phyloP scores from a whole-genome alignment of 1,284 basidiomycete genomes.

The Cutaneotrichosporon curvatum region DNA sequence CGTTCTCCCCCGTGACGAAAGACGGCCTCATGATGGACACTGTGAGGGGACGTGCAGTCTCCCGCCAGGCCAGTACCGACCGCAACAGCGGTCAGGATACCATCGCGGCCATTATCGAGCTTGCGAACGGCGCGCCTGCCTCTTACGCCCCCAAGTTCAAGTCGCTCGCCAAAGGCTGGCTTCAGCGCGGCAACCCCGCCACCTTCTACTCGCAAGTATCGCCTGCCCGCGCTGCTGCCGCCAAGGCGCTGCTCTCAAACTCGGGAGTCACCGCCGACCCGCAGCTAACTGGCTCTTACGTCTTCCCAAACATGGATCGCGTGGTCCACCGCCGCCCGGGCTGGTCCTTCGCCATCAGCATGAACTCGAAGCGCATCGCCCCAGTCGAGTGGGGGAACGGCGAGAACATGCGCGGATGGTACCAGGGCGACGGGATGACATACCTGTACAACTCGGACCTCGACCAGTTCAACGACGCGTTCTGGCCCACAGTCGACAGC shows the following conservation, averaged over 20 bases:
- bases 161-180: background rate
- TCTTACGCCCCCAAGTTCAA: background rate
- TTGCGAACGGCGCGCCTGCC: background rate
- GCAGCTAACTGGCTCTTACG: background rate
- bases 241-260: background rate
- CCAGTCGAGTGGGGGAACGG: conserved; percentile 2
- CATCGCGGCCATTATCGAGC: background rate
- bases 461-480: background rate
- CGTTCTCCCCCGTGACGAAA: background rate
- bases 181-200: background rate
- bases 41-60: background rate
- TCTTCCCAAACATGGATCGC: background rate
- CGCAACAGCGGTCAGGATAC: background rate
- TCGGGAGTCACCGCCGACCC: background rate
- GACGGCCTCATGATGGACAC: conserved; percentile 2
- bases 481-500: background rate
- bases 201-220: background rate
- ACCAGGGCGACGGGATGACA: background rate
- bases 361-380: background rate
- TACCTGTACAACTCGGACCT: background rate
- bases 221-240: background rate
- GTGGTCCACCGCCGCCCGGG: background rate
- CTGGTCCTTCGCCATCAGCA: background rate
- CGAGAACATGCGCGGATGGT: conserved; percentile 1
- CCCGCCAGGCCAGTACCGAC: background rate